Percentiles rank a stretch among this genome's conserved stretches.
Evolutionary conservation across 441 rosid genomes (phyloP).

Genomic region (Kokia cookei): DNA sequence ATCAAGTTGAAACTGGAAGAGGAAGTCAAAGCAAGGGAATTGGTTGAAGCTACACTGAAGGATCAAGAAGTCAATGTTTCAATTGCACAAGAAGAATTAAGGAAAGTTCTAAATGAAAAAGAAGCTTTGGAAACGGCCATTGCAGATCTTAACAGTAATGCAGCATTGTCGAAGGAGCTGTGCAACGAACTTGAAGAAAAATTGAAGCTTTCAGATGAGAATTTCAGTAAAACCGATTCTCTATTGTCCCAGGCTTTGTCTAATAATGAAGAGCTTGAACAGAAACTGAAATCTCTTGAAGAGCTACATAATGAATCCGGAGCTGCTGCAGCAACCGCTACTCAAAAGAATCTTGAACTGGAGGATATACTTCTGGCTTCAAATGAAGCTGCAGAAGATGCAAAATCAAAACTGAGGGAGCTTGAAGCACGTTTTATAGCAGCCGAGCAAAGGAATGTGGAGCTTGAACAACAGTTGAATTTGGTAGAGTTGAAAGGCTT

Average conservation of each 20-base stretch:
- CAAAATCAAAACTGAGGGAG: conserved; percentile 59
- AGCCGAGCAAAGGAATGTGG: conserved; percentile 66
- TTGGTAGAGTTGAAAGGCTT: conserved; percentile 44
- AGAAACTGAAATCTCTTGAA: conserved; percentile 69
- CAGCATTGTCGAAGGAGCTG: conserved; percentile 37
- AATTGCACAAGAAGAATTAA: conserved; percentile 31
- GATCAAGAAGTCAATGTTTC: conserved; percentile 29
- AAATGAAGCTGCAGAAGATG: conserved; percentile 58
- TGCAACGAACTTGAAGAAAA: conserved; percentile 60
- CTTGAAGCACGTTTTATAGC: conserved; percentile 53
- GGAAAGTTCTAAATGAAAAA: conserved; percentile 35
- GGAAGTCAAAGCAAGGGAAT: conserved; percentile 42
- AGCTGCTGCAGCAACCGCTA: conserved; percentile 58
- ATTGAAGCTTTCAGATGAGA: conserved; percentile 64
- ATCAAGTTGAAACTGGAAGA: conserved; percentile 46
- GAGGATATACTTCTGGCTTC: conserved; percentile 56
- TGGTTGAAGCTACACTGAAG: conserved; percentile 35
- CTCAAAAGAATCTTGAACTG: conserved; percentile 71
- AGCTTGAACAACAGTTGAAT: conserved; percentile 72
- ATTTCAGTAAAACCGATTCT: conserved; percentile 54
- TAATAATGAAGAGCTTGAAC: conserved; percentile 64
- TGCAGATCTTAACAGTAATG: conserved; percentile 42
- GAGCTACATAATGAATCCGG: conserved; percentile 54
- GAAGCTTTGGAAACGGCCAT: conserved; percentile 54
- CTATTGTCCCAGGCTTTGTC: conserved; percentile 71